Conservation (phyloP, 805 yeast species). For the Tetrapisispora pingtungensis region DNA sequence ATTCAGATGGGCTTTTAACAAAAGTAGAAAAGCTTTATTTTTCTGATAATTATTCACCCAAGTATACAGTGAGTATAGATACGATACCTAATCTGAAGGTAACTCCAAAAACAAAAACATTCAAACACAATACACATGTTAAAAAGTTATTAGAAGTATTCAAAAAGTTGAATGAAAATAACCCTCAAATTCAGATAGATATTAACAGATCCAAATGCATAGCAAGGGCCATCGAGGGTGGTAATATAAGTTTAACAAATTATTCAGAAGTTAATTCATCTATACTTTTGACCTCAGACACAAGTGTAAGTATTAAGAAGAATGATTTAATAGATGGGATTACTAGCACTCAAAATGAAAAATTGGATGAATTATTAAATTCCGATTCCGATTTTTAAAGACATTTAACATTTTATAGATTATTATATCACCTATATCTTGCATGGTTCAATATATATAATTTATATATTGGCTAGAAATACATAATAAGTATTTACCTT, state of each 20-base stretch:
- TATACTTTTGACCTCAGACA: neutral
- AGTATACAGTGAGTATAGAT: conserved; percentile 16
- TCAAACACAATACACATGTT: conserved; percentile 16
- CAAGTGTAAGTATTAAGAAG: neutral
- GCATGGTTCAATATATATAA: too few relatives aligned
- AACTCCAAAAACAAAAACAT: conserved; percentile 4
- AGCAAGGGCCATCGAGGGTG: conserved; percentile 14
- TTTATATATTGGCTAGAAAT: too few relatives aligned
- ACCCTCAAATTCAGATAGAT: conserved; percentile 14
- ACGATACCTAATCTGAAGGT: conserved; percentile 15
- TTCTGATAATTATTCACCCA: conserved; percentile 14
- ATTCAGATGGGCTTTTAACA: conserved; percentile 11
- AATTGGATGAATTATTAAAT: conserved; percentile 13
- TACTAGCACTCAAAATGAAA: conserved; percentile 4
- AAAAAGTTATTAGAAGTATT: conserved; percentile 9
- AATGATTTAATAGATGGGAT: neutral
- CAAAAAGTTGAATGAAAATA: conserved; percentile 7
- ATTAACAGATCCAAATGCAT: conserved; percentile 23
- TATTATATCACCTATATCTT: too few relatives aligned
- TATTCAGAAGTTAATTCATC: neutral
- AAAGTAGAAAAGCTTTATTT: conserved; percentile 16
- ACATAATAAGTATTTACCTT: too few relatives aligned
- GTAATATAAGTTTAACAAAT: conserved; percentile 1
- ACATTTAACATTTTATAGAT: too few relatives aligned
- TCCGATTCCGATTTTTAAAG: conserved; percentile 22